A percentile compares a stretch with the other conserved stretches of the same genome.
These are phyloP conservation scores for Zalaria obscura DNA, from an alignment of 2,329 filamentous ascomycete genomes.

Conservation along the genomic window DNA sequence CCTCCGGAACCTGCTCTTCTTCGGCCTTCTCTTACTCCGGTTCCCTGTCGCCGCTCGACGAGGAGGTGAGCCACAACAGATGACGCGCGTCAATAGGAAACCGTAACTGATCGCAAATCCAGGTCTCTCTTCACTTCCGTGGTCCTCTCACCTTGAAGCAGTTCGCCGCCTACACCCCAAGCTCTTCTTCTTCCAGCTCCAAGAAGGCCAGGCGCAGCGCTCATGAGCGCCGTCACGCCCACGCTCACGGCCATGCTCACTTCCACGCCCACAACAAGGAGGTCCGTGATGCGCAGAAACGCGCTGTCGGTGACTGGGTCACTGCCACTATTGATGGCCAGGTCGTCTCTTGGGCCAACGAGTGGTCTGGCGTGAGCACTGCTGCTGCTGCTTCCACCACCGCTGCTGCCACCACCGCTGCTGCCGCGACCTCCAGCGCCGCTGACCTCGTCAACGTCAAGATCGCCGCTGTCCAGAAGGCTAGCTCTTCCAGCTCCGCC, in stretches of 20 bases:
- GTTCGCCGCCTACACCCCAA: constrained; percentile 52
- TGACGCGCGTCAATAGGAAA: not conserved
- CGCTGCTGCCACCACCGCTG: constrained; percentile 5
- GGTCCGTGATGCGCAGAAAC: constrained; percentile 24
- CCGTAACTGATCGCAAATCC: not conserved
- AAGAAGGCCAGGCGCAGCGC: constrained; percentile 21
- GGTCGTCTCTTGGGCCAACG: constrained; percentile 44
- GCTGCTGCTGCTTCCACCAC: constrained; percentile 10
- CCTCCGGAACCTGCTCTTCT: constrained; percentile 41
- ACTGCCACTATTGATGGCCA: constrained; percentile 45
- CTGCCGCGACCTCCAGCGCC: constrained; percentile 9
- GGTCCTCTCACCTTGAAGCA: constrained; percentile 54
- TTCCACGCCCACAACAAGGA: constrained; percentile 32
- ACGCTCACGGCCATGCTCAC: constrained; percentile 33
- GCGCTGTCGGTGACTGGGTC: constrained; percentile 35
- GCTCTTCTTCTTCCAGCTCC: constrained; percentile 15
- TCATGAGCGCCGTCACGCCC: constrained; percentile 16
- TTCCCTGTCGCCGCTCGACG: constrained; percentile 50
- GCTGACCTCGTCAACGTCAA: constrained; percentile 5
- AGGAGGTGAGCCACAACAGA: constrained; percentile 45
- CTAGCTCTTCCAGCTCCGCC: constrained; percentile 5
- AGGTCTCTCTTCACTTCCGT: constrained; percentile 61
- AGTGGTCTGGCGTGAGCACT: constrained; percentile 28
- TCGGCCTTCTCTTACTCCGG: constrained; percentile 41
- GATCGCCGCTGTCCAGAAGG: constrained; percentile 1